These are phyloP conservation scores for Periconia digitata DNA, from an alignment of 2,329 filamentous ascomycete species.

Conservation along the genomic window DNA sequence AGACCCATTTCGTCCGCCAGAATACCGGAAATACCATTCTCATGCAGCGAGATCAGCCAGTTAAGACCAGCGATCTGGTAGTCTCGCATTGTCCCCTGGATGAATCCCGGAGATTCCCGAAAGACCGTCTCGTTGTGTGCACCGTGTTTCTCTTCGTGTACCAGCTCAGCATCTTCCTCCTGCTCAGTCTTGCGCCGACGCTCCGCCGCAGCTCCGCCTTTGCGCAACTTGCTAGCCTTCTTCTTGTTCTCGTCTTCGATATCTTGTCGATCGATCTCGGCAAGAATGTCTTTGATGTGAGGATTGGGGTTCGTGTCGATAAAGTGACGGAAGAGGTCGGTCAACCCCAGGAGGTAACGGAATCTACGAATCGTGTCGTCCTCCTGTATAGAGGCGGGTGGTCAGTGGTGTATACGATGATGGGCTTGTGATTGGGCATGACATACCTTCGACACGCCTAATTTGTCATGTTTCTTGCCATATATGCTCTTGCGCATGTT, in stretches of 20 bases:
- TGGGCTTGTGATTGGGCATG: background rate
- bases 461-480: constrained; percentile 88
- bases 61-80: constrained; percentile 96
- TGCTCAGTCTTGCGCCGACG: constrained; percentile 88
- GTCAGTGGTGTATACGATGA: constrained; percentile 3
- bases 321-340: constrained; percentile 97
- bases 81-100: constrained; percentile 87
- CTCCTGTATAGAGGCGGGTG: constrained; percentile 58
- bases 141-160: constrained; percentile 84
- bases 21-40: constrained; percentile 98
- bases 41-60: constrained; percentile 95
- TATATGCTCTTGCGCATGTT: constrained; percentile 90
- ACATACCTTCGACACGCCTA: constrained; percentile 87
- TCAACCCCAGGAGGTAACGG: constrained; percentile 89
- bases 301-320: constrained; percentile 97
- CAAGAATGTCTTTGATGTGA: constrained; percentile 89
- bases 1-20: constrained; percentile 98
- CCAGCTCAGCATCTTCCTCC: constrained; percentile 90
- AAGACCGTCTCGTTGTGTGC: constrained; percentile 81
- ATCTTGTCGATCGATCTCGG: constrained; percentile 92
- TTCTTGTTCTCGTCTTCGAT: constrained; percentile 67
- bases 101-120: constrained; percentile 87
- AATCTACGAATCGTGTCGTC: constrained; percentile 94
- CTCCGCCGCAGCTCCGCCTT: constrained; percentile 79
- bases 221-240: constrained; percentile 74